phyloP scores from a whole-genome alignment of 75 land plant species.

The Selaginella moellendorffii region DNA sequence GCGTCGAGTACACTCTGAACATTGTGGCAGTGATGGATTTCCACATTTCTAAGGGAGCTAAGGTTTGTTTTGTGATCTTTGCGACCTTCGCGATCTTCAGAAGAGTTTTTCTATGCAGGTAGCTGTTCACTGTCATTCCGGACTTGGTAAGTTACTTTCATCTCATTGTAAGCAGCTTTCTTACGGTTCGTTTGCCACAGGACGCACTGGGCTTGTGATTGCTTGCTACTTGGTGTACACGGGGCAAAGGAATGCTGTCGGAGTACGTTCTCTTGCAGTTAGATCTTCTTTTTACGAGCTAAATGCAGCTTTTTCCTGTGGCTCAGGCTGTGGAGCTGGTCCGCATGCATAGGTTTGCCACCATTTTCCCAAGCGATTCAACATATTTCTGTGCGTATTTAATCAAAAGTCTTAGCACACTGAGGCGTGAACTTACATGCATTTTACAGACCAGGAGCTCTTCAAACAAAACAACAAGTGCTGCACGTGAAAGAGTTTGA shows the following conservation, averaged over 20 bases:
- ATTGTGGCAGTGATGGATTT: conserved; percentile 13
- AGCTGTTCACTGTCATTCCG: conserved; percentile 22
- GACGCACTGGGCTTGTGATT: conserved; percentile 18
- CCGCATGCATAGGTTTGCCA: conserved; percentile 8
- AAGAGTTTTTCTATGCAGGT: conserved; percentile 8
- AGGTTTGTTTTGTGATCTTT: conserved; percentile 6
- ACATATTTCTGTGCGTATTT: neutral
- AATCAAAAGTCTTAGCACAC: neutral
- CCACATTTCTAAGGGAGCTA: conserved; percentile 12
- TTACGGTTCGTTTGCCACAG: conserved; percentile 10
- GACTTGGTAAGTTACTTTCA: conserved; percentile 14
- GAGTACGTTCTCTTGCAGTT: neutral
- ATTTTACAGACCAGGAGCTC: conserved; percentile 13
- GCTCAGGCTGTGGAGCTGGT: neutral
- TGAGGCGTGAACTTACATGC: neutral
- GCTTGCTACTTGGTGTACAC: conserved; percentile 21
- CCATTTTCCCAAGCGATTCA: neutral
- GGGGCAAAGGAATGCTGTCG: neutral
- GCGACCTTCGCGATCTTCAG: neutral
- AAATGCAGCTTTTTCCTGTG: neutral
- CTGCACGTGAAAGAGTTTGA: conserved; percentile 18
- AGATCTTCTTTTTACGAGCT: neutral
- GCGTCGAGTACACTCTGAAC: conserved; percentile 10
- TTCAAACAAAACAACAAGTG: conserved; percentile 16
- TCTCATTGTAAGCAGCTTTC: neutral